These are phyloP conservation scores for Xylaria sp. DNA, from an alignment of 2,329 filamentous ascomycete species.

Conservation along the genomic window DNA sequence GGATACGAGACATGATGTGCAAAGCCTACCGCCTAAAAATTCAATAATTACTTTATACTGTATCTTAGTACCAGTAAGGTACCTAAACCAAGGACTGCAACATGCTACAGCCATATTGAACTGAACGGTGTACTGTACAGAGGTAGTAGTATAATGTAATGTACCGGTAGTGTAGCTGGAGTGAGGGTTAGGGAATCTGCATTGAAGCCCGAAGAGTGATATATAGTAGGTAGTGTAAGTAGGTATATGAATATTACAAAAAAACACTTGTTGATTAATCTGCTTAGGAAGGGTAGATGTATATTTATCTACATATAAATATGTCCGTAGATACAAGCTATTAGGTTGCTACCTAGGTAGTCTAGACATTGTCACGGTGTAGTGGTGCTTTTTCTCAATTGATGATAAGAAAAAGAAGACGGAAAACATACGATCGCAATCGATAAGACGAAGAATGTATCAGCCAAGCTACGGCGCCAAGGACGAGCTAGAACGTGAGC, in stretches of 20 bases:
- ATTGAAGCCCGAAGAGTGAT: too few relatives aligned
- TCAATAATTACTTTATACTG: background rate
- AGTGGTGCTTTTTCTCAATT: background rate
- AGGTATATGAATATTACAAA: too few relatives aligned
- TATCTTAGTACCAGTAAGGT: background rate
- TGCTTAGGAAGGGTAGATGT: too few relatives aligned
- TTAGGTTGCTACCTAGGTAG: too few relatives aligned
- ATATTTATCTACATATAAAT: background rate
- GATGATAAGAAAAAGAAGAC: background rate
- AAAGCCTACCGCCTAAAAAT: background rate
- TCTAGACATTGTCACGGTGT: background rate
- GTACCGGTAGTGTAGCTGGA: too few relatives aligned
- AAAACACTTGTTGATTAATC: too few relatives aligned
- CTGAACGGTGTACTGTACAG: too few relatives aligned
- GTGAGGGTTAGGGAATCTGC: too few relatives aligned
- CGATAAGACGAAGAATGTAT: constrained; percentile 7
- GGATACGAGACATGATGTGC: constrained; percentile 1
- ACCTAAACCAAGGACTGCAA: background rate
- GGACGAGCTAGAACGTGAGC: constrained; percentile 10
- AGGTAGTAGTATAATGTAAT: too few relatives aligned
- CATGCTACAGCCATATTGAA: too few relatives aligned
- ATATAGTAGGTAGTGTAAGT: too few relatives aligned
- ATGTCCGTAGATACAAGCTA: background rate
- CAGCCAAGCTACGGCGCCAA: constrained; percentile 26
- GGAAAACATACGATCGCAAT: too few relatives aligned